A percentile compares a stretch with the other conserved stretches of the same genome.
Conservation (phyloP, 345 rosid genomes). For the Turritis glabra region DNA sequence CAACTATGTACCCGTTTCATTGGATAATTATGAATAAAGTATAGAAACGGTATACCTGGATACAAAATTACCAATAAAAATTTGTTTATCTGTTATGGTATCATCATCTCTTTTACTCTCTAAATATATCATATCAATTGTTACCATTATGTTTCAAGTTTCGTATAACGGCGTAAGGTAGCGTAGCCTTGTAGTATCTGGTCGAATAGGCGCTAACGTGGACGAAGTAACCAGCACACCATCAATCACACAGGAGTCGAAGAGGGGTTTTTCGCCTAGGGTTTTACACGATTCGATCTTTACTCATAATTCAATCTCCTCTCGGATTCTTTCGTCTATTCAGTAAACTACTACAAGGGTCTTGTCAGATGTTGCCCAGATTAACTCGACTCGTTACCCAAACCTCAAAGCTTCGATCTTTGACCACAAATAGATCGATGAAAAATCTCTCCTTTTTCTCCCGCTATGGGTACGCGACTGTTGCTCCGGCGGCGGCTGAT, state of each 20-base stretch:
- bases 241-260: not conserved
- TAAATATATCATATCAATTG: too few species aligned
- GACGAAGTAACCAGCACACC: slow-evolving; percentile 11
- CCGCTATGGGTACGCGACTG: slow-evolving; percentile 48
- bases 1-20: too few species aligned
- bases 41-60: too few species aligned
- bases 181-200: slow-evolving; percentile 22
- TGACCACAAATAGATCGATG: slow-evolving; percentile 28
- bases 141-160: too few species aligned
- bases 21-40: too few species aligned
- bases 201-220: slow-evolving; percentile 30
- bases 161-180: slow-evolving; percentile 14
- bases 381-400: slow-evolving; percentile 49
- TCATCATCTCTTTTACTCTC: too few species aligned
- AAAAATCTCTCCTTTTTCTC: slow-evolving; percentile 33
- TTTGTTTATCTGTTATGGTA: too few species aligned
- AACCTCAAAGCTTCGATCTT: slow-evolving; percentile 45
- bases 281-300: slow-evolving; percentile 29
- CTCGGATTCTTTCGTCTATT: not conserved
- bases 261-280: slow-evolving; percentile 29
- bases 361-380: slow-evolving; percentile 53
- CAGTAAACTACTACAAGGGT: not conserved
- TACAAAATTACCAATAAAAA: too few species aligned
- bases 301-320: not conserved
- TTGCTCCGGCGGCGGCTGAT: slow-evolving; percentile 40